Percentiles rank a stretch among this genome's conserved stretches.
These are phyloP conservation scores for Penicillium italicum DNA, from an alignment of 2,329 filamentous ascomycete genomes.

Conservation along the genomic window DNA sequence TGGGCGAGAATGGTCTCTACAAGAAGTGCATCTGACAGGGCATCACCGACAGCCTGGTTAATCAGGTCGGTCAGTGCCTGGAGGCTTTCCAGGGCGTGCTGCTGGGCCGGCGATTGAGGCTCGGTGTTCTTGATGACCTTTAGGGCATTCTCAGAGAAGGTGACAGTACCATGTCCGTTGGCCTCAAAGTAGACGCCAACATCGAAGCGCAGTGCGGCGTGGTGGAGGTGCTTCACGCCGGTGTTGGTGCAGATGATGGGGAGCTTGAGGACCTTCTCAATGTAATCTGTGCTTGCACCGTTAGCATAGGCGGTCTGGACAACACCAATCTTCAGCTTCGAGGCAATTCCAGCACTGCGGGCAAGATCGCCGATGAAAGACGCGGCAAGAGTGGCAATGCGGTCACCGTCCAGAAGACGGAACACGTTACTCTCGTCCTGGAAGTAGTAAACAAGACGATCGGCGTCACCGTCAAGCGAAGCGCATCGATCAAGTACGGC, in stretches of 20 bases:
- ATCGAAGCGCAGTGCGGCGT: slow-evolving; percentile 91
- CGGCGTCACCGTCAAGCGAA: slow-evolving; percentile 91
- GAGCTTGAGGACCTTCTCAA: slow-evolving; percentile 80
- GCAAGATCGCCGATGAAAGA: slow-evolving; percentile 90
- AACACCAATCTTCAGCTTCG: slow-evolving; percentile 84
- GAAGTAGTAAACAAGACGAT: slow-evolving; percentile 95
- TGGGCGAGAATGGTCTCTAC: slow-evolving; percentile 95
- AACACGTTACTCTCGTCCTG: slow-evolving; percentile 77
- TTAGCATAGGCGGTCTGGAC: slow-evolving; percentile 98
- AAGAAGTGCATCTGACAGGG: slow-evolving; percentile 90
- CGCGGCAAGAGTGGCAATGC: slow-evolving; percentile 90
- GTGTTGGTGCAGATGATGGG: slow-evolving; percentile 92
- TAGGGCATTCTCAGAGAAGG: slow-evolving; percentile 83
- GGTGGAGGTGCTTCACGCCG: slow-evolving; percentile 95
- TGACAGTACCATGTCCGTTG: slow-evolving; percentile 93
- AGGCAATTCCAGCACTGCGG: slow-evolving; percentile 70
- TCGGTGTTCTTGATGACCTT: slow-evolving; percentile 73
- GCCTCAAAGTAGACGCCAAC: slow-evolving; percentile 98
- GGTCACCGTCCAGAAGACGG: slow-evolving; percentile 90
- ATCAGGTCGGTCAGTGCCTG: slow-evolving; percentile 82
- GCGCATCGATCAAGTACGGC: slow-evolving; percentile 73
- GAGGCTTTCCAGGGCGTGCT: slow-evolving; percentile 81
- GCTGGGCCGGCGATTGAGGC: slow-evolving; percentile 87
- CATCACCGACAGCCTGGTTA: slow-evolving; percentile 97
- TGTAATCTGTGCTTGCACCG: slow-evolving; percentile 87